These are phyloP conservation scores for Ceratocystis alfenasii DNA, from an alignment of 2,329 filamentous ascomycete genomes.

Conservation along the genomic window DNA sequence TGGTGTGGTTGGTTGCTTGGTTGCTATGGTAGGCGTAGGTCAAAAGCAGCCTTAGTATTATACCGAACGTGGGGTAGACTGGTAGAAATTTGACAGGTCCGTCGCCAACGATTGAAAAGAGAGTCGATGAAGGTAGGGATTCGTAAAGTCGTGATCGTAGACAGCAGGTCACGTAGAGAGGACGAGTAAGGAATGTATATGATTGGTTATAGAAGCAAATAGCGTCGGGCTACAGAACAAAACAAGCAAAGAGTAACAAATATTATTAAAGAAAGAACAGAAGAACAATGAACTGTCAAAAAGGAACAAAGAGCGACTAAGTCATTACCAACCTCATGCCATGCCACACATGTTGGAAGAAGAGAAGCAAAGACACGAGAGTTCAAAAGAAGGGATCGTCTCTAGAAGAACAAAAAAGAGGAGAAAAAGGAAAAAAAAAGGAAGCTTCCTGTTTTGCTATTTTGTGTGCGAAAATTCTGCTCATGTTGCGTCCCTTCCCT, in stretches of 20 bases:
- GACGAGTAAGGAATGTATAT: not conserved
- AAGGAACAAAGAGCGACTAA: constrained; percentile 3
- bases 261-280: constrained; percentile 1
- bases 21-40: no score
- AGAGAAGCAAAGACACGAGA: not conserved
- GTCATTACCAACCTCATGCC: not conserved
- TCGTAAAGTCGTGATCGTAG: not conserved
- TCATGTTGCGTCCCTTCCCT: constrained; percentile 6
- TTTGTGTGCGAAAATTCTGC: constrained; percentile 9
- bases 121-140: not conserved
- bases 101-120: not conserved
- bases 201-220: not conserved
- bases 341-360: not conserved
- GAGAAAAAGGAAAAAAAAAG: not conserved
- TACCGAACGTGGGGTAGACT: not conserved
- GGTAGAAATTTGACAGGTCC: not conserved
- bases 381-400: not conserved
- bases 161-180: not conserved
- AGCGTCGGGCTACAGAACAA: not conserved
- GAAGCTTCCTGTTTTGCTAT: constrained; percentile 2
- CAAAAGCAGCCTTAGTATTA: not conserved
- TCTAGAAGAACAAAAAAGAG: not conserved
- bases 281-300: not conserved
- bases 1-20: no score
- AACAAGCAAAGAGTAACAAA: constrained; percentile 7